Base-by-base conservation (phyloP, 129 eudicot genomes). In the Ambrosia trifida region DNA sequence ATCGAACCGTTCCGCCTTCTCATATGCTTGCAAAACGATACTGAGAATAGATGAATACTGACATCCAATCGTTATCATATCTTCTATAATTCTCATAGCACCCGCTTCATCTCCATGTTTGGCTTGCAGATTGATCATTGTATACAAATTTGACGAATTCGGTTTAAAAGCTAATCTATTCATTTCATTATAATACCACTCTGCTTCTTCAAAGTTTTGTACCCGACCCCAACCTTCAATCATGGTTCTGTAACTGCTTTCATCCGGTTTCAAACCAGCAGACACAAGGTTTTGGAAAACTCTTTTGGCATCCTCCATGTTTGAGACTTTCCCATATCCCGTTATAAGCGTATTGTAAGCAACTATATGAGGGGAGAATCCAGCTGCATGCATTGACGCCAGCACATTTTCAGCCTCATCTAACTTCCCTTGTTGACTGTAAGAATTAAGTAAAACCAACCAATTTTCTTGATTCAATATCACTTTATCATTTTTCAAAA, bases 211-310 rank as follows among this genome's bases (percentile, higher is more conserved):
- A 51, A 85, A 80, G 51, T 85, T 84, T 14, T 81, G 86, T 19
- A 75, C 81, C 71, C 93, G 80, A 60, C 97, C 97, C 90, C 96
- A 94, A 18, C 98, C 98, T 90, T 94, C 98, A 62, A 94, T 79
- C 90, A 94, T 85, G 46, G 97, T 87, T 76, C 98, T 87, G 80
- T 80, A 87, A 28, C 91, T 94, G 53, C 91, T 82, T 70, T 90
- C 97, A 83, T 94, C 97, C 47, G 98, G 97, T 75, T 76, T 76
- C 74, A 94, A 62, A 24, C 91, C 86, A 57, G 81, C 76, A 54
- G 73, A 76, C 35, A 60, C 69, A 19, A 94, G 87, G 69, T 75
- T 72, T 36, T 18, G 77, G 64, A 87, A 86, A 40, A 84, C 17
- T 24, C 79, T 51, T 69, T 85, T 79, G 31, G 97, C 97, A 49